Evolutionary conservation across 1,284 basidiomycete species (phyloP), one percentile per base, ranked within the genome.

Genomic region (Prillingera fragicola): DNA sequence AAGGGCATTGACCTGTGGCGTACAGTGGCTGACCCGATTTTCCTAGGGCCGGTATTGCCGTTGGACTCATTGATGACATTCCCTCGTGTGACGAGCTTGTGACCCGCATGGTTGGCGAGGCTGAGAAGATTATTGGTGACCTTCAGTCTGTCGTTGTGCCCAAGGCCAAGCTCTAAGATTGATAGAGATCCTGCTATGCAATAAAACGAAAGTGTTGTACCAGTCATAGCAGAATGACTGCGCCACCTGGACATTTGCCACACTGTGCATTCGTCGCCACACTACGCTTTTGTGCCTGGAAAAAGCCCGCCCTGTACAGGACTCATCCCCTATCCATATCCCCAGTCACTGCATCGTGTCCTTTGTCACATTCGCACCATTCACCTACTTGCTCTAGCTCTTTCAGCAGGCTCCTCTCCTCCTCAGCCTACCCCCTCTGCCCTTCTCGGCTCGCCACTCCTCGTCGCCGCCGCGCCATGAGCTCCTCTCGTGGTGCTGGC

Each of bases 31-130:
- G n/a, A n/a, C n/a, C n/a, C 32, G 33, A 33, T 38, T 9, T 23
- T n/a, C n/a, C n/a, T 45, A 79, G 74, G 35, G 83, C 83, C 10
- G 85, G 87, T n/a, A 77, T 89, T 53, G 73, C 75, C 12, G 65
- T 89, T 44, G 91, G 90, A 1, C 72, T 95, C 50, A 91, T 94
- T 64, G 77, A 86, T 44, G 88, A 94, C 65, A 81, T 89, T 39
- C 87, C 88, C 14, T 84, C 83, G 2, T 94, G 90, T 72, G 75
- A 84, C 54, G 84, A 78, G 43, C 74, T 96, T 18, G 59, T 94
- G 40, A 62, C 69, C 18, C 75, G 78, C 55, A 80, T 95, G 39
- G 90, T 87, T 72, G 73, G 65, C 40, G 89, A 92, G 60, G 84
- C 84, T 1, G 84, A 87, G 67, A 78, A 78, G 39, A 76, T 82